Conservation (phyloP, 805 yeast species). For the Lachancea kluyveri region DNA sequence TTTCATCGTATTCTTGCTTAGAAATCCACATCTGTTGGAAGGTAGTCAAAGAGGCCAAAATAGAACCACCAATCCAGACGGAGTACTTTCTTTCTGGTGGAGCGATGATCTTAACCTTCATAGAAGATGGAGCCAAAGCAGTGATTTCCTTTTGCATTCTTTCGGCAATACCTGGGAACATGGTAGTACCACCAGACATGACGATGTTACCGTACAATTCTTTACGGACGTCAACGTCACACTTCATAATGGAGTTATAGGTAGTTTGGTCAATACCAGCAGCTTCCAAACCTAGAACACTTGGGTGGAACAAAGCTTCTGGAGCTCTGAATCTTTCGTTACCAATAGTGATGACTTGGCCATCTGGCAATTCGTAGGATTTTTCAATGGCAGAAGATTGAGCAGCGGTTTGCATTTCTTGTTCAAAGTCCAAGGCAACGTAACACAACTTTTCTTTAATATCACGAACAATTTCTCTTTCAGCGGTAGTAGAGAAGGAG, state of each 20-base stretch:
- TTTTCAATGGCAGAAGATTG: slow-evolving; percentile 97
- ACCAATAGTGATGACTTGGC: slow-evolving; percentile 98
- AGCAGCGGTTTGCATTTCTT: slow-evolving; percentile 98
- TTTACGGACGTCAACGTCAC: slow-evolving; percentile 98
- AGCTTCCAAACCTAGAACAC: slow-evolving; percentile 84
- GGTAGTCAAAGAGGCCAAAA: slow-evolving; percentile 95
- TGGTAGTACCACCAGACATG: slow-evolving; percentile 99
- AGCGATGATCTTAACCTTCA: slow-evolving; percentile 99
- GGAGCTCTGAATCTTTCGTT: slow-evolving; percentile 99
- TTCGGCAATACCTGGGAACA: slow-evolving; percentile 99
- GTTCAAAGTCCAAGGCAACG: slow-evolving; percentile 98
- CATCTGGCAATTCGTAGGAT: slow-evolving; percentile 99
- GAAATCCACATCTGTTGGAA: slow-evolving; percentile 99
- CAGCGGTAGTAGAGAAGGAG: slow-evolving; percentile 98
- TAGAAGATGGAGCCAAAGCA: slow-evolving; percentile 98
- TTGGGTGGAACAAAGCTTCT: slow-evolving; percentile 99
- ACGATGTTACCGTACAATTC: slow-evolving; percentile 99
- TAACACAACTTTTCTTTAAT: slow-evolving; percentile 98
- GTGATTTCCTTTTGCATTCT: slow-evolving; percentile 99
- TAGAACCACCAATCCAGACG: slow-evolving; percentile 99
- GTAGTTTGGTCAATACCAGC: slow-evolving; percentile 98
- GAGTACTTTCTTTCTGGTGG: slow-evolving; percentile 99
- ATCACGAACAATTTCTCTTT: slow-evolving; percentile 85
- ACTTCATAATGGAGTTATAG: slow-evolving; percentile 76
- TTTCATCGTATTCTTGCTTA: slow-evolving; percentile 99